Evolutionary conservation across 441 rosid species (phyloP), one percentile per base, ranked within the genome.

Genomic region (Viola pubescens): DNA sequence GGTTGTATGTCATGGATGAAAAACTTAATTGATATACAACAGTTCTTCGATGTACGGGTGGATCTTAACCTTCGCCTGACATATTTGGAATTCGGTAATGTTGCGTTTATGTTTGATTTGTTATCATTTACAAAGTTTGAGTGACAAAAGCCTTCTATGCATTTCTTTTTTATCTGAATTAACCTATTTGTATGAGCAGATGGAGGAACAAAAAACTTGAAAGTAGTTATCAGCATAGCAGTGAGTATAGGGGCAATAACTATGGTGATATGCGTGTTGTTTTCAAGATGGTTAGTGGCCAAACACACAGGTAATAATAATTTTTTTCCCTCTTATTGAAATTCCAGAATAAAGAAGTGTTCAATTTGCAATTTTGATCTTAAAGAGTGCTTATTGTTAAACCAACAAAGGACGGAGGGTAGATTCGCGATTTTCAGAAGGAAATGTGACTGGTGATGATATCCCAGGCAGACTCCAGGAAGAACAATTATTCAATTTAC

Each of bases 1-100:
- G 84, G 84, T 14, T 84, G 82, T 51, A 70, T 78, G 81, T n/a
- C 46, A 49, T 82, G 90, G 90, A 75, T 19, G n/a, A 64, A 37
- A 60, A 46, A 16, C 48, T 72, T 80, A 50, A 59, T 73, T 57
- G 82, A 84, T 54, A 56, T 72, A 19, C 83, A 73, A 58, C 58
- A 66, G 11, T 70, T 67, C 48, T 13, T 73, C 47, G 59, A 40
- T 38, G 72, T 63, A 8, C 81, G 85, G 11, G 60, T 46, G n/a
- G 71, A 74, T 62, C 76, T 80, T 46, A 60, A 57, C 62, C 56
- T 82, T 62, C 79, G 82, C n/a, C 26, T 77, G 34, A 64, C 79
- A 6, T 40, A 71, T 68, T 61, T 76, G 5, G 91, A 80, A 77
- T 76, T 69, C 9, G 74, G 84, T 79, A 64, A 59, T 3, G 1